Percentiles rank a stretch among this genome's conserved stretches.
phyloP scores from a whole-genome alignment of 2,329 filamentous ascomycete genomes.

The Plenodomus lindquistii region DNA sequence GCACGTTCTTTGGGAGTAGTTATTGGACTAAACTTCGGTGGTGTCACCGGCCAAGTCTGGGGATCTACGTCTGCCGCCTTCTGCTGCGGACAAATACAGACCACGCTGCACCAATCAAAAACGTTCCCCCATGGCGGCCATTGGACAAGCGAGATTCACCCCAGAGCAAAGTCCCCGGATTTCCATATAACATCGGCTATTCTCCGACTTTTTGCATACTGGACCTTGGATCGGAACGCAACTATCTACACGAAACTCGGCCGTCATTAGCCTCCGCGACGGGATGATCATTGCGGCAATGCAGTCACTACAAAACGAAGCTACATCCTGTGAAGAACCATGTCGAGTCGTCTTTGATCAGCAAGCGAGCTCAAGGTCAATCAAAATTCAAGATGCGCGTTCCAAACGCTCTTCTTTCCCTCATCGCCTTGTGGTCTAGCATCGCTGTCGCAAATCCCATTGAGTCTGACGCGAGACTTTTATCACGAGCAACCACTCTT shows the following conservation, averaged over 20 bases:
- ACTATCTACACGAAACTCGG: not conserved
- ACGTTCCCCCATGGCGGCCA: not conserved
- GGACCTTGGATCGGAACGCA: not conserved
- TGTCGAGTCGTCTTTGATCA: not conserved
- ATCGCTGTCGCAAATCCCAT: constrained; percentile 2
- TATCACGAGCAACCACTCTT: constrained; percentile 36
- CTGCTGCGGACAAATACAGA: constrained; percentile 12
- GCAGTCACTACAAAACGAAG: not conserved
- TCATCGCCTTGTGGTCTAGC: constrained; percentile 1
- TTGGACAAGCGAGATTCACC: constrained; percentile 3
- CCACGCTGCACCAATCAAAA: constrained; percentile 18
- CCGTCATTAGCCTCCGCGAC: not conserved
- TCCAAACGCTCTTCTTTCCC: constrained; percentile 1
- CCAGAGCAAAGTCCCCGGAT: constrained; percentile 7
- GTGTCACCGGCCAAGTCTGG: not conserved
- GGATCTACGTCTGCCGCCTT: constrained; percentile 1
- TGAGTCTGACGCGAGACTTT: not conserved
- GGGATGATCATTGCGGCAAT: not conserved
- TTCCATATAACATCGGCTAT: constrained; percentile 5
- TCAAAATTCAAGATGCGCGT: constrained; percentile 6
- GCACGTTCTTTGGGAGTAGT: not conserved
- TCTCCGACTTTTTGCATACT: not conserved
- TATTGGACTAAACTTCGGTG: not conserved
- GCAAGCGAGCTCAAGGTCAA: not conserved
- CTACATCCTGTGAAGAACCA: not conserved